These are phyloP conservation scores for Alternaria viburni DNA, from an alignment of 2,329 filamentous ascomycete genomes.

Conservation along the genomic window DNA sequence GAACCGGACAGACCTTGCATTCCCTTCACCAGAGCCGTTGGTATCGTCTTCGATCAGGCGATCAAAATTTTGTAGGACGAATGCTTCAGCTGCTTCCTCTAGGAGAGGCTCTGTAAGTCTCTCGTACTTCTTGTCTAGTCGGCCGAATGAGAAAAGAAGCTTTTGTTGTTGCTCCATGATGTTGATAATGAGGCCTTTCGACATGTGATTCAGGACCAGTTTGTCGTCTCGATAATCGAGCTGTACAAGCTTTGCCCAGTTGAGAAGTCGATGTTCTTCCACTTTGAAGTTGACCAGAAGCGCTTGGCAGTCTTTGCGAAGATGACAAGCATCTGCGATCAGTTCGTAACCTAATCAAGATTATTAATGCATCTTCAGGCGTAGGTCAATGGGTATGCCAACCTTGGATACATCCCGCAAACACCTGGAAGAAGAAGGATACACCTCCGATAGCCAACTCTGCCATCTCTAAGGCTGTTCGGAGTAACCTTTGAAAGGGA, in stretches of 20 bases:
- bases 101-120: conserved; percentile 38
- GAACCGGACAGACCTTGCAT: conserved; percentile 37
- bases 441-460: conserved; percentile 34
- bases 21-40: conserved; percentile 7
- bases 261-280: conserved; percentile 47
- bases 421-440: conserved; percentile 46
- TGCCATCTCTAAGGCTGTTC: conserved; percentile 19
- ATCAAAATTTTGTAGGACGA: conserved; percentile 17
- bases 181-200: conserved; percentile 43
- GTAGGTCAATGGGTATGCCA: not conserved
- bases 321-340: conserved; percentile 45
- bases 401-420: conserved; percentile 48
- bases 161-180: conserved; percentile 44
- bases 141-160: conserved; percentile 40
- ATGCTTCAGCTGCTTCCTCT: conserved; percentile 28
- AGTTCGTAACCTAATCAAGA: conserved; percentile 43
- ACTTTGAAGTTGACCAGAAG: conserved; percentile 47
- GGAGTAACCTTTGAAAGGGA: not conserved
- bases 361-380: not conserved
- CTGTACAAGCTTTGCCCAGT: conserved; percentile 46
- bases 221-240: conserved; percentile 43
- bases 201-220: conserved; percentile 40
- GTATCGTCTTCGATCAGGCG: conserved; percentile 16
- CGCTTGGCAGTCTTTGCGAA: conserved; percentile 40
- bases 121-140: conserved; percentile 39